These are phyloP conservation scores for Capillidium heterosporum DNA, from an alignment of 371 early-diverging fungal genomes.

Conservation along the genomic window DNA sequence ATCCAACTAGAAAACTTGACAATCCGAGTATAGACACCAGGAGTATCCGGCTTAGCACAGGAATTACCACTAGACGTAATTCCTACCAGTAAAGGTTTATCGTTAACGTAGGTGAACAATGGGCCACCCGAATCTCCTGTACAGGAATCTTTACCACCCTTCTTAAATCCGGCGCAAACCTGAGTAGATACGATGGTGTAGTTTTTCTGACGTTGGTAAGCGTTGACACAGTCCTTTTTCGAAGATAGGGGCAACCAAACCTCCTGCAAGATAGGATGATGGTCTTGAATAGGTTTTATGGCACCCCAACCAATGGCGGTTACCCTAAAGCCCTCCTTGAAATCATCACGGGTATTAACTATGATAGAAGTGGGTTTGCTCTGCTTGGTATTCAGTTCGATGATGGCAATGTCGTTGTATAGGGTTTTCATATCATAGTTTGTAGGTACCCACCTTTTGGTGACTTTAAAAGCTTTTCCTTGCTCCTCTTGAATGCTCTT, in stretches of 20 bases:
- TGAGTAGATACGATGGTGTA: conserved; percentile 11
- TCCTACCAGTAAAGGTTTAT: conserved; percentile 1
- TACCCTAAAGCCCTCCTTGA: conserved; percentile 11
- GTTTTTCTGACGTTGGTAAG: conserved; percentile 12
- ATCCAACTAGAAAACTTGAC: conserved; percentile 1
- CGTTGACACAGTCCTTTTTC: conserved; percentile 11
- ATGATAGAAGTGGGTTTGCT: neutral
- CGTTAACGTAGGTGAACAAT: conserved; percentile 7
- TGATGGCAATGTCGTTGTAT: neutral
- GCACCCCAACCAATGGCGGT: conserved; percentile 25
- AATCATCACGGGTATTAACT: neutral
- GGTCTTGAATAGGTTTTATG: conserved; percentile 4
- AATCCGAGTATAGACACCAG: conserved; percentile 1
- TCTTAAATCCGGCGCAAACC: conserved; percentile 19
- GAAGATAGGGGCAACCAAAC: conserved; percentile 10
- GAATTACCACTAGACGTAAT: neutral
- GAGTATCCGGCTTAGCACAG: conserved; percentile 1
- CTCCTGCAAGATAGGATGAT: conserved; percentile 11
- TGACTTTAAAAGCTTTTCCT: neutral
- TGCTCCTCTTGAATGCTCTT: neutral
- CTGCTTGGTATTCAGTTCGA: neutral
- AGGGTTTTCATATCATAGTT: neutral
- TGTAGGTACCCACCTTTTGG: neutral
- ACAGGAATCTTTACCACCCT: conserved; percentile 18
- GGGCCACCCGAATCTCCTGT: conserved; percentile 27